A percentile compares a stretch with the other conserved stretches of the same genome.
These are phyloP conservation scores for Grifola frondosa DNA, from an alignment of 1,284 basidiomycete species.

Conservation along the genomic window DNA sequence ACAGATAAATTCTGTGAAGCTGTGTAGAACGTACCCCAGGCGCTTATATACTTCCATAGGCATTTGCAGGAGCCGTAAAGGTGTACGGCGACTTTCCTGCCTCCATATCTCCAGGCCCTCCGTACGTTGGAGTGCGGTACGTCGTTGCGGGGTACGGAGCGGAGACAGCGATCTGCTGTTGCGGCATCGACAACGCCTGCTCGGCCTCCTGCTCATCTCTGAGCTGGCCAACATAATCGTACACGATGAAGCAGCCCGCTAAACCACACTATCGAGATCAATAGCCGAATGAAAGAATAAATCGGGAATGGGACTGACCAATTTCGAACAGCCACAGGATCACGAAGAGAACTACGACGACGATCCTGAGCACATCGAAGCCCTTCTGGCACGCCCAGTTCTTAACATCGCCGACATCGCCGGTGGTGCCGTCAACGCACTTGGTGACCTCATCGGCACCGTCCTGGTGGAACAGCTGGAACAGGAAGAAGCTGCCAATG, in stretches of 20 bases:
- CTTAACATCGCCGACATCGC: too few species aligned
- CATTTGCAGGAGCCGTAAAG: too few species aligned
- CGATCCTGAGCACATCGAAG: constrained; percentile 26
- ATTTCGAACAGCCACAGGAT: constrained; percentile 49
- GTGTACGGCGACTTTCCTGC: too few species aligned
- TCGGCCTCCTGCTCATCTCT: constrained; percentile 24
- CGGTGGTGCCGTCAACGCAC: constrained; percentile 21
- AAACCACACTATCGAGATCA: background rate
- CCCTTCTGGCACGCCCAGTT: constrained; percentile 30
- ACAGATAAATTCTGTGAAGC: too few species aligned
- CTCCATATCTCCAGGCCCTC: too few species aligned
- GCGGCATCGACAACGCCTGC: too few species aligned
- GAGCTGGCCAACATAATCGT: constrained; percentile 32
- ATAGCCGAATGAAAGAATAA: background rate
- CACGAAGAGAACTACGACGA: constrained; percentile 29
- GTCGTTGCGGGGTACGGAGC: too few species aligned
- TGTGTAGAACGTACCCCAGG: too few species aligned
- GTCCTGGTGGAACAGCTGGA: constrained; percentile 28
- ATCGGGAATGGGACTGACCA: constrained; percentile 37
- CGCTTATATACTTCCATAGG: too few species aligned
- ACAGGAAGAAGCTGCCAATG: constrained; percentile 45
- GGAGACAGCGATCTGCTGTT: too few species aligned
- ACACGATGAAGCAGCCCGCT: constrained; percentile 33
- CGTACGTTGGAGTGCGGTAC: too few species aligned
- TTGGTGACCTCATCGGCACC: constrained; percentile 17